Conservation (phyloP, 192 early-diverging fungal genomes). For the Paraglomus brasilianum region DNA sequence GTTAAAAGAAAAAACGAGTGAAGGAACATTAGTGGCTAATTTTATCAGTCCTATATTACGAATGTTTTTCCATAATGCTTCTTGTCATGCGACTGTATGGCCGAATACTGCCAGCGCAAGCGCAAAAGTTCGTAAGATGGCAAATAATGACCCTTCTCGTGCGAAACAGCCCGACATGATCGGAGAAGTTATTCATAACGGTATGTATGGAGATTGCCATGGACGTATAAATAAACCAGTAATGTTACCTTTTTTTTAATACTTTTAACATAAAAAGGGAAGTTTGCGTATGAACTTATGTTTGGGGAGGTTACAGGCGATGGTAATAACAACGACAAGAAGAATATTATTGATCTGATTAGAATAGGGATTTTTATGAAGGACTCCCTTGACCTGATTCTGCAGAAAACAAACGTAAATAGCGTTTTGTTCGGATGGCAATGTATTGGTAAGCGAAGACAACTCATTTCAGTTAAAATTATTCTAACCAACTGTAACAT, state of each 20-base stretch:
- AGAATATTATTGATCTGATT: slow-evolving; percentile 26
- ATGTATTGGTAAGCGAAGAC: slow-evolving; percentile 23
- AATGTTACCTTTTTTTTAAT: slow-evolving; percentile 8
- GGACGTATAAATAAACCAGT: slow-evolving; percentile 10
- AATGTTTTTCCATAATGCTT: slow-evolving; percentile 23
- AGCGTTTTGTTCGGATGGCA: too few species aligned
- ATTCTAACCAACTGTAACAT: slow-evolving; percentile 1
- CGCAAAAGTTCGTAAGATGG: slow-evolving; percentile 26
- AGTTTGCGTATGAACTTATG: slow-evolving; percentile 22
- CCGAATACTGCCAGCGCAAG: slow-evolving; percentile 28
- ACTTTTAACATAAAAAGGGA: slow-evolving; percentile 25
- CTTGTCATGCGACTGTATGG: slow-evolving; percentile 15
- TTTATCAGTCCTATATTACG: slow-evolving; percentile 24
- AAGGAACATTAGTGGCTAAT: slow-evolving; percentile 30
- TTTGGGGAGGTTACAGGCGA: slow-evolving; percentile 27
- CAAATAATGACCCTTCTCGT: slow-evolving; percentile 20
- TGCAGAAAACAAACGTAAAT: slow-evolving; percentile 9
- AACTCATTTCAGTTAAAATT: not conserved
- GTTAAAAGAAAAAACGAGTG: slow-evolving; percentile 24
- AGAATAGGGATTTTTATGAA: slow-evolving; percentile 29
- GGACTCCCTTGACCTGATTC: slow-evolving; percentile 11
- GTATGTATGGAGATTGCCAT: slow-evolving; percentile 10
- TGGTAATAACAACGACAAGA: slow-evolving; percentile 26
- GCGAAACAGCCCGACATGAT: slow-evolving; percentile 31
- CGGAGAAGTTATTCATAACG: slow-evolving; percentile 18